These are phyloP conservation scores for Filobasidium floriforme DNA, from an alignment of 768 basidiomycete genomes.

Conservation along the genomic window DNA sequence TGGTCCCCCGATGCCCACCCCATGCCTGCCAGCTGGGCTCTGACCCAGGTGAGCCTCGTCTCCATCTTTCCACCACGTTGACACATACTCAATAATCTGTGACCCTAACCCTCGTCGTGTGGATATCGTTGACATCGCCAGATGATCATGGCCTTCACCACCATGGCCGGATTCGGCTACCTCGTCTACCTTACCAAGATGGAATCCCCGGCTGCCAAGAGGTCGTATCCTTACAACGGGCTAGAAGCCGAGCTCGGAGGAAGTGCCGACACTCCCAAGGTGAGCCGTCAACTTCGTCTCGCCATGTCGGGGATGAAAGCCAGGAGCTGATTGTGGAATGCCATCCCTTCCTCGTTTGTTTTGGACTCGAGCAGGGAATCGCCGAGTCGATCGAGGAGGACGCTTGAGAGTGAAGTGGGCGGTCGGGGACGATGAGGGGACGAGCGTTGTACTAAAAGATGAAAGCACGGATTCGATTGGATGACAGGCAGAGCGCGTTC, in stretches of 20 bases:
- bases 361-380: constrained; percentile 6
- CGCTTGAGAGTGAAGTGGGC: constrained; percentile 9
- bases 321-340: background rate
- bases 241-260: constrained; percentile 43
- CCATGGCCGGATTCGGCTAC: constrained; percentile 38
- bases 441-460: constrained; percentile 4
- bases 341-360: background rate
- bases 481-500: background rate
- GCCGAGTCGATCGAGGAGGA: constrained; percentile 21
- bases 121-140: constrained; percentile 13
- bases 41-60: constrained; percentile 36
- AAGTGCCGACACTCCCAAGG: constrained; percentile 19
- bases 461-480: background rate
- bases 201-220: constrained; percentile 33
- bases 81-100: too few relatives aligned
- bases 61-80: too few relatives aligned
- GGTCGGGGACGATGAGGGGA: background rate
- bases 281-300: constrained; percentile 9
- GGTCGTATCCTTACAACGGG: constrained; percentile 44
- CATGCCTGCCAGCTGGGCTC: constrained; percentile 38
- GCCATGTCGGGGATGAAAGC: background rate
- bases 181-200: constrained; percentile 31
- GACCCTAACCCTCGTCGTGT: background rate
- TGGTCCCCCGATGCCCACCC: constrained; percentile 48
- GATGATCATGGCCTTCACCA: constrained; percentile 39